phyloP scores from a whole-genome alignment of 116 monocot genomes.

The Phalaenopsis hybrid region DNA sequence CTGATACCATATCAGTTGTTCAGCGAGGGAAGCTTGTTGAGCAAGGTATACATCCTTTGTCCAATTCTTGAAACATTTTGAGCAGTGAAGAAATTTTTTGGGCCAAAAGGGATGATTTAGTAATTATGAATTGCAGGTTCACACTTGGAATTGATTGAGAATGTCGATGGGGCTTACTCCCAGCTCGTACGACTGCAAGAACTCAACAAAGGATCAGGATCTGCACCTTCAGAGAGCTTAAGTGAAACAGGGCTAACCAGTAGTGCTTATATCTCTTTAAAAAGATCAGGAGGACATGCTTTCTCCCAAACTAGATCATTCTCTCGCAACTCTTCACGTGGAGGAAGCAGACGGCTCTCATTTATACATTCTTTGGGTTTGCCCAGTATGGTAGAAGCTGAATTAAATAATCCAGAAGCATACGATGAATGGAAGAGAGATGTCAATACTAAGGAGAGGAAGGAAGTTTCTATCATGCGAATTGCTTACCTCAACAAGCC shows the following conservation, averaged over 20 bases:
- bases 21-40: constrained; percentile 54
- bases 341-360: constrained; percentile 29
- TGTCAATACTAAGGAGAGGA: neutral
- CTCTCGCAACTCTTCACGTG: constrained; percentile 33
- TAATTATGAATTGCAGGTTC: constrained; percentile 25
- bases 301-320: constrained; percentile 26
- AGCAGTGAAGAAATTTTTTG: neutral
- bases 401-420: neutral
- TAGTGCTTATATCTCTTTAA: neutral
- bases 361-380: constrained; percentile 22
- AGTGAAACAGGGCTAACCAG: neutral
- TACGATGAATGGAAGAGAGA: neutral
- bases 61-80: neutral
- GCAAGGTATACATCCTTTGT: constrained; percentile 30
- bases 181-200: constrained; percentile 62
- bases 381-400: constrained; percentile 6
- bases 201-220: constrained; percentile 13
- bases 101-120: neutral
- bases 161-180: constrained; percentile 52
- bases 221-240: neutral
- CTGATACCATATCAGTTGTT: constrained; percentile 52
- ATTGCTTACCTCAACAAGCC: constrained; percentile 55
- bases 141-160: constrained; percentile 35
- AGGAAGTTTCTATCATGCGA: constrained; percentile 26
- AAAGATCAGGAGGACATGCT: neutral